These are phyloP conservation scores for Saccharomycopsis sp. DNA, from an alignment of 805 yeast genomes.

Conservation along the genomic window DNA sequence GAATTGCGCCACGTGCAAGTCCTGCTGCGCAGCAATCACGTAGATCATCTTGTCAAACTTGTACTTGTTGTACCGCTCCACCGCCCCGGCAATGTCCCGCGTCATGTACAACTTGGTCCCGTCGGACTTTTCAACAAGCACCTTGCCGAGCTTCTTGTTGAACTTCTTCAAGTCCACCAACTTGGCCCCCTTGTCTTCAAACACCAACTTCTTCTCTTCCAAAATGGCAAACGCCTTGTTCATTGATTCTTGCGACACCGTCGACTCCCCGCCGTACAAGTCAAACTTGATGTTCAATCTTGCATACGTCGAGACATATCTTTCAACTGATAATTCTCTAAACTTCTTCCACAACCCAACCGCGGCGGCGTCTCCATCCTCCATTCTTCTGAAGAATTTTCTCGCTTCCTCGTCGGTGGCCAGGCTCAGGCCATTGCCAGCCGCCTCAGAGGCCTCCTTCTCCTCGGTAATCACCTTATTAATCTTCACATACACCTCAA, in stretches of 20 bases:
- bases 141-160: constrained; percentile 89
- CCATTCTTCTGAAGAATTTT: constrained; percentile 82
- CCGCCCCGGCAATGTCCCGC: constrained; percentile 95
- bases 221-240: constrained; percentile 52
- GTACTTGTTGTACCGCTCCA: constrained; percentile 74
- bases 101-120: constrained; percentile 92
- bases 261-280: constrained; percentile 91
- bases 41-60: constrained; percentile 93
- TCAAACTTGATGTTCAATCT: constrained; percentile 87
- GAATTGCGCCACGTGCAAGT: constrained; percentile 86
- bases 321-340: constrained; percentile 83
- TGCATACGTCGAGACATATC: constrained; percentile 79
- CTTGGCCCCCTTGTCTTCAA: constrained; percentile 85
- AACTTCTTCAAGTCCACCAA: constrained; percentile 76
- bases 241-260: constrained; percentile 71
- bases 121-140: constrained; percentile 85
- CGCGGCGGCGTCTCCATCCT: constrained; percentile 82
- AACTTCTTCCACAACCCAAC: constrained; percentile 73
- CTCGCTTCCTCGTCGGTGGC: constrained; percentile 75
- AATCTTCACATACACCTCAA: constrained; percentile 83
- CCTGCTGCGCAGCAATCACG: constrained; percentile 95
- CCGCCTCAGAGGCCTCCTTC: constrained; percentile 33
- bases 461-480: constrained; percentile 63
- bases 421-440: neutral
- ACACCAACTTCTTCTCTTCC: constrained; percentile 58